Evolutionary conservation across 495 filamentous ascomycete species (phyloP).

Genomic region (Penicillium tannophilum): DNA sequence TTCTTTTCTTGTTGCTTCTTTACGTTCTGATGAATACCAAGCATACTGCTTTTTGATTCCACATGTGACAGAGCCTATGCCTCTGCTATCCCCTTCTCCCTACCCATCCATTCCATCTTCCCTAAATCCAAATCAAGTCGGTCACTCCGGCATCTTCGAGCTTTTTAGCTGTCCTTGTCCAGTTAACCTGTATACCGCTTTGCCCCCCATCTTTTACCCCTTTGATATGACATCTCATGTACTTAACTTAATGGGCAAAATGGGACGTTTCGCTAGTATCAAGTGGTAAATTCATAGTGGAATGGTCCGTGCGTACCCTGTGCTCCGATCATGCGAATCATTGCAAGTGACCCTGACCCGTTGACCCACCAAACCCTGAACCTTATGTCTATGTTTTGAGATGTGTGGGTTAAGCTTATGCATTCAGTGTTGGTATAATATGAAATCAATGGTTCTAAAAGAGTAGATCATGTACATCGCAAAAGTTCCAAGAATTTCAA

Average conservation of each 20-base stretch:
- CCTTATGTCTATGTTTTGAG: background rate
- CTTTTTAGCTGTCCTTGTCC: constrained; percentile 4
- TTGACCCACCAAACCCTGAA: background rate
- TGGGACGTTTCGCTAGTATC: constrained; percentile 28
- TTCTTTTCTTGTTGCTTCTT: constrained; percentile 16
- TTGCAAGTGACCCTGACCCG: background rate
- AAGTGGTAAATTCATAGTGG: background rate
- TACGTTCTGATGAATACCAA: constrained; percentile 39
- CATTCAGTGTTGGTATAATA: too few species aligned
- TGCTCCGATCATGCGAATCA: constrained; percentile 13
- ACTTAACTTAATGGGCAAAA: constrained; percentile 42
- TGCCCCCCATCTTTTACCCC: constrained; percentile 10
- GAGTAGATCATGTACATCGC: too few species aligned
- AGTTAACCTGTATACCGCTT: constrained; percentile 11
- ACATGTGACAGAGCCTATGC: constrained; percentile 17
- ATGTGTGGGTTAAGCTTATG: too few species aligned
- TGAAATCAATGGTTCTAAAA: too few species aligned
- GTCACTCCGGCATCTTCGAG: constrained; percentile 11
- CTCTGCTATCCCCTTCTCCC: constrained; percentile 1
- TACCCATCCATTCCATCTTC: constrained; percentile 3
- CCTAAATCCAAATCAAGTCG: constrained; percentile 5
- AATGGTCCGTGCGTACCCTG: constrained; percentile 8
- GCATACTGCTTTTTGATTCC: constrained; percentile 29
- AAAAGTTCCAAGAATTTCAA: too few species aligned
- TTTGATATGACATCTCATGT: constrained; percentile 33